These are phyloP conservation scores for Cerrena zonata DNA, from an alignment of 1,284 basidiomycete genomes.

Conservation along the genomic window DNA sequence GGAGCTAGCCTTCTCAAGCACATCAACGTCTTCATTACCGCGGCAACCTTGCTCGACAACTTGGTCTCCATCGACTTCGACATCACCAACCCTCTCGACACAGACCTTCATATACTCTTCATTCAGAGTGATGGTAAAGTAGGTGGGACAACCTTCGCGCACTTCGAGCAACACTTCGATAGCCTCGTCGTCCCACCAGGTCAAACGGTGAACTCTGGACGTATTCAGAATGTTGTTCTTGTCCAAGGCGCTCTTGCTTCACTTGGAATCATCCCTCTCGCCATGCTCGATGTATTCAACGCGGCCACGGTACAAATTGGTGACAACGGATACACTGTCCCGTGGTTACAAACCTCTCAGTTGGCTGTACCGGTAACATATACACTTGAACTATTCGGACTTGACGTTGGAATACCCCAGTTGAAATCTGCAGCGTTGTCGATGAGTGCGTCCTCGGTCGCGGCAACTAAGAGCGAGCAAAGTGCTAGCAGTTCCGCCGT, in stretches of 20 bases:
- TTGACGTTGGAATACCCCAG: not conserved
- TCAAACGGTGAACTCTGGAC: slow-evolving; percentile 51
- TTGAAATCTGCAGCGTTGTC: not conserved
- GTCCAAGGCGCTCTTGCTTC: slow-evolving; percentile 50
- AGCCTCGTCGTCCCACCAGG: slow-evolving; percentile 53
- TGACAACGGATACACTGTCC: slow-evolving; percentile 16
- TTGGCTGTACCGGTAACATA: slow-evolving; percentile 14
- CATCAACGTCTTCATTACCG: slow-evolving; percentile 45
- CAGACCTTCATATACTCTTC: slow-evolving; percentile 49
- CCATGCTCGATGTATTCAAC: slow-evolving; percentile 46
- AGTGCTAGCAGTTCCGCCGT: not conserved
- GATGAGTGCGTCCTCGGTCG: not conserved
- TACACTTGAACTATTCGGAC: not conserved
- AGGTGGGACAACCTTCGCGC: slow-evolving; percentile 48
- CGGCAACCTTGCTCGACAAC: slow-evolving; percentile 44
- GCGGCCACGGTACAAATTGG: slow-evolving; percentile 39
- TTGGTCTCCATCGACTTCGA: slow-evolving; percentile 51
- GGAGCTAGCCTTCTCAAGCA: slow-evolving; percentile 36
- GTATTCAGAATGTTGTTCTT: slow-evolving; percentile 50
- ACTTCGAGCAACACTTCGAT: slow-evolving; percentile 49
- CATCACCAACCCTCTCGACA: slow-evolving; percentile 54
- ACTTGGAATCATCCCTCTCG: slow-evolving; percentile 49
- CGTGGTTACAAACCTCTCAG: slow-evolving; percentile 17
- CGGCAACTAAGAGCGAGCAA: not conserved
- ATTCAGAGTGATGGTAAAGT: slow-evolving; percentile 53